phyloP scores from a whole-genome alignment of 495 filamentous ascomycete species.

The Penicillium malachiteum region DNA sequence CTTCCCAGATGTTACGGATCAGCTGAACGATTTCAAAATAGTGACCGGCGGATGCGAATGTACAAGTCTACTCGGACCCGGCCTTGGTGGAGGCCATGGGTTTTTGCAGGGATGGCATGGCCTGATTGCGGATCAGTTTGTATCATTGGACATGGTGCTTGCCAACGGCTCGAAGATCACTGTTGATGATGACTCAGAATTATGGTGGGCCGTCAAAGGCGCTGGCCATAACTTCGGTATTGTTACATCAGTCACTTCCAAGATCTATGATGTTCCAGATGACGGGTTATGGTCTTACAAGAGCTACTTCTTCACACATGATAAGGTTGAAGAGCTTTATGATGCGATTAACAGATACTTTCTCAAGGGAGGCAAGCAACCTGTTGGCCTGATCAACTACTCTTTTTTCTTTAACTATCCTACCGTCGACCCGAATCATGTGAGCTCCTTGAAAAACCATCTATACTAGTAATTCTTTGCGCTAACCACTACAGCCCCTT shows the following conservation, averaged over 20 bases:
- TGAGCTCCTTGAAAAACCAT: not conserved
- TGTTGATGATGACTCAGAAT: slow-evolving; percentile 41
- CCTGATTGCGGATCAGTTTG: slow-evolving; percentile 57
- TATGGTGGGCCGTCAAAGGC: slow-evolving; percentile 58
- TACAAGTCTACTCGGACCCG: slow-evolving; percentile 53
- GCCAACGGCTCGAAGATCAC: slow-evolving; percentile 49
- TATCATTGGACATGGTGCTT: slow-evolving; percentile 54
- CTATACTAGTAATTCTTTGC: not conserved
- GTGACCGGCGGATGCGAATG: slow-evolving; percentile 56
- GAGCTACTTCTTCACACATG: slow-evolving; percentile 45
- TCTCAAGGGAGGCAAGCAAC: slow-evolving; percentile 37
- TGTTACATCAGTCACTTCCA: slow-evolving; percentile 46
- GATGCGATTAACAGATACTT: slow-evolving; percentile 44
- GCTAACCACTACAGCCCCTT: slow-evolving; percentile 26
- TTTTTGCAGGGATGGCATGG: slow-evolving; percentile 59
- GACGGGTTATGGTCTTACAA: slow-evolving; percentile 40
- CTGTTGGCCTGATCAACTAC: slow-evolving; percentile 47
- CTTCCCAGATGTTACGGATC: not conserved
- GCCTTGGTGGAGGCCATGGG: slow-evolving; percentile 63
- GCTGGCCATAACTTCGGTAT: slow-evolving; percentile 66
- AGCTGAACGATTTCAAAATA: not conserved
- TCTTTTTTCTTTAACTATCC: slow-evolving; percentile 50
- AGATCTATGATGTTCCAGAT: slow-evolving; percentile 46
- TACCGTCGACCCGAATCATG: slow-evolving; percentile 34
- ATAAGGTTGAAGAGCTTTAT: slow-evolving; percentile 50